A percentile compares a stretch with the other conserved stretches of the same genome.
Conservation (phyloP, 2,329 filamentous ascomycete species). For the Colletotrichum sp. region DNA sequence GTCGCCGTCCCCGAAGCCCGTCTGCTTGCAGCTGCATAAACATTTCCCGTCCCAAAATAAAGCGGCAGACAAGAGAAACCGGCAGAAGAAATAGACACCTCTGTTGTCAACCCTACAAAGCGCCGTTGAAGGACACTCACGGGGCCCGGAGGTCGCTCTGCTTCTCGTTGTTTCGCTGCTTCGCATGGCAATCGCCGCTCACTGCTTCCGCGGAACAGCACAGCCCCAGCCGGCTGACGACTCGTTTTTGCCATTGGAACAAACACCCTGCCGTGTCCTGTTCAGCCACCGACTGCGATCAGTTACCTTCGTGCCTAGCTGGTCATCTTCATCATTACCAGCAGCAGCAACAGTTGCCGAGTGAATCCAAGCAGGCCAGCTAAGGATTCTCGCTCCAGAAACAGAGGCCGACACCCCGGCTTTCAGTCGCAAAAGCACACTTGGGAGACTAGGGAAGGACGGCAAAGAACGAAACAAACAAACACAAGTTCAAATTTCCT, state of each 20-base stretch:
- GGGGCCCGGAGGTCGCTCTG: not conserved
- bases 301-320: not conserved
- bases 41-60: not conserved
- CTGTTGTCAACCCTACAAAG: not conserved
- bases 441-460: not conserved
- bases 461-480: not conserved
- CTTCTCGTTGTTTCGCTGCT: not conserved
- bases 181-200: not conserved
- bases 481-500: not conserved
- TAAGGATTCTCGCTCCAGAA: not conserved
- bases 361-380: not conserved
- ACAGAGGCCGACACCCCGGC: not conserved
- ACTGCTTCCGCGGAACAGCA: not conserved
- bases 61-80: not conserved
- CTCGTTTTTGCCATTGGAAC: slow-evolving; percentile 17
- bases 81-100: not conserved
- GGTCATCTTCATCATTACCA: not conserved
- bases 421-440: not conserved
- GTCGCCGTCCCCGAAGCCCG: not conserved
- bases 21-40: not conserved
- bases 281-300: not conserved
- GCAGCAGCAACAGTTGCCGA: not conserved
- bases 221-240: slow-evolving; percentile 18
- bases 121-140: not conserved
- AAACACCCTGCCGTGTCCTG: not conserved